Evolutionary conservation across 768 basidiomycete genomes (phyloP).

Genomic region (Mycena chlorophos): DNA sequence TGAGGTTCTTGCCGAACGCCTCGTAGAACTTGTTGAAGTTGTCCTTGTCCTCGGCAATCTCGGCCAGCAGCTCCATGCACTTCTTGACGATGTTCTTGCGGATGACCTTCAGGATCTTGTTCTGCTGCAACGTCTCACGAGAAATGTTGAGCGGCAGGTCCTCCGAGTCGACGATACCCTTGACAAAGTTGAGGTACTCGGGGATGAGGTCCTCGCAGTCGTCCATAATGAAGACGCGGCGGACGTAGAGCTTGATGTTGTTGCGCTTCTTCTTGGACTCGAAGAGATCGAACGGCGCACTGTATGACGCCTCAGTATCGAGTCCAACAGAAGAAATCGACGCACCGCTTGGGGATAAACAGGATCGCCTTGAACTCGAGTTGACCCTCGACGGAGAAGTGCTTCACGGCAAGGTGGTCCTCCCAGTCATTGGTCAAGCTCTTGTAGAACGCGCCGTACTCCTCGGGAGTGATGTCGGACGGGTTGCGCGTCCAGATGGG

Average conservation of each 20-base stretch:
- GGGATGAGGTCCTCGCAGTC: slow-evolving; percentile 99
- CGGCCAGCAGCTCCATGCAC: slow-evolving; percentile 90
- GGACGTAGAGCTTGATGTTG: slow-evolving; percentile 99
- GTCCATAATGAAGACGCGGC: slow-evolving; percentile 99
- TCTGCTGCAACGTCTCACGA: slow-evolving; percentile 98
- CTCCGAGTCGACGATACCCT: slow-evolving; percentile 99
- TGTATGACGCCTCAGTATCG: slow-evolving; percentile 31
- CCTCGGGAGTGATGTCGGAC: slow-evolving; percentile 86
- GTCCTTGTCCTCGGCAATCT: slow-evolving; percentile 99
- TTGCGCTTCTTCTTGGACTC: slow-evolving; percentile 99
- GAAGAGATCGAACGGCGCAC: slow-evolving; percentile 94
- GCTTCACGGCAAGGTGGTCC: slow-evolving; percentile 98
- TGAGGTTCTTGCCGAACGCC: slow-evolving; percentile 98
- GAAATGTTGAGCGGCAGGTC: slow-evolving; percentile 99
- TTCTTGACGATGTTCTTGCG: slow-evolving; percentile 99
- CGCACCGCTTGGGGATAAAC: slow-evolving; percentile 92
- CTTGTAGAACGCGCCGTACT: slow-evolving; percentile 98
- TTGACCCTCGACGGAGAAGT: slow-evolving; percentile 99
- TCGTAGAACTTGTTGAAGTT: slow-evolving; percentile 97
- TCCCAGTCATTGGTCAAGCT: slow-evolving; percentile 99
- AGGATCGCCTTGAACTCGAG: slow-evolving; percentile 99
- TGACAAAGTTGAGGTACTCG: slow-evolving; percentile 99
- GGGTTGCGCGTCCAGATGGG: slow-evolving; percentile 99
- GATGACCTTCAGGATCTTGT: slow-evolving; percentile 99
- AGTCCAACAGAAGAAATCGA: slow-evolving; percentile 30